Percentiles rank a stretch among this genome's conserved stretches.
Conservation (phyloP, 2,329 filamentous ascomycete genomes). For the Ophiostoma populinum region DNA sequence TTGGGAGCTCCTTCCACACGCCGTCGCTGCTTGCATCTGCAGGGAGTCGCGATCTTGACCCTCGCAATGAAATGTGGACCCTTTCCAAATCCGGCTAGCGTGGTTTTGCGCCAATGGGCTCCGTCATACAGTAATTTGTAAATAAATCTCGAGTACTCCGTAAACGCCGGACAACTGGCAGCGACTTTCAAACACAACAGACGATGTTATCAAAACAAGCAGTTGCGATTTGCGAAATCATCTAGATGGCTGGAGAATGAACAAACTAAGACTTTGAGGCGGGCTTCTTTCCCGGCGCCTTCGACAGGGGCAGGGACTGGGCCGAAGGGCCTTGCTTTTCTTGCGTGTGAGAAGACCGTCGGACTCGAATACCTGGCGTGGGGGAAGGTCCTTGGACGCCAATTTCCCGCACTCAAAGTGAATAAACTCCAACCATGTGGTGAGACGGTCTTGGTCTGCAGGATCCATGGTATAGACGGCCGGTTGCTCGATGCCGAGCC, state of each 20-base stretch:
- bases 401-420: not conserved
- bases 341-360: no score
- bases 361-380: no score
- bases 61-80: not conserved
- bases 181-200: not conserved
- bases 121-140: no score
- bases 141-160: no score
- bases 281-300: no score
- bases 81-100: slow-evolving; percentile 1
- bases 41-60: slow-evolving; percentile 8
- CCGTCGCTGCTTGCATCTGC: slow-evolving; percentile 2
- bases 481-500: no score
- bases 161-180: no score
- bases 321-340: no score
- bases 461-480: not conserved
- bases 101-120: not conserved
- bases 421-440: not conserved
- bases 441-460: not conserved
- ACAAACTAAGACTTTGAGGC: no score
- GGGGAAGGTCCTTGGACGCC: no score
- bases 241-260: not conserved
- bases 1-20: not conserved
- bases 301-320: no score
- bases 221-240: not conserved
- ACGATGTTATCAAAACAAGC: not conserved